Base-by-base conservation (phyloP, 305 asterid species). In the Fraxinus paxiana region DNA sequence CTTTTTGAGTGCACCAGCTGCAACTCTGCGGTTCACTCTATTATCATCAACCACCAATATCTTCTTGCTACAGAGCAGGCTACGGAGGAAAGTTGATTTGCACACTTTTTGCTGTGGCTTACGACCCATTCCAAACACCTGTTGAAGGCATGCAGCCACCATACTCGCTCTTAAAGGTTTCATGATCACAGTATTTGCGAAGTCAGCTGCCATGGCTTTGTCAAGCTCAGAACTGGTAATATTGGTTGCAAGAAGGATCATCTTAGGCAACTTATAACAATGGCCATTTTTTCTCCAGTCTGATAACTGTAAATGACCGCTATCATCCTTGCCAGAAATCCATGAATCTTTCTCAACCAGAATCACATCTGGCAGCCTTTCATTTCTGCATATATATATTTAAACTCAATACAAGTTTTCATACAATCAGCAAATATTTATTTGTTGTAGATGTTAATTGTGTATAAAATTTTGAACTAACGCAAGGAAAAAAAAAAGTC, bases 31-130 rank as follows among this genome's bases (percentile, higher is more conserved):
- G 86, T 95, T 95, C 41, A 95, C 98, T 3, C 65, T 34, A 78
- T 95, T 95, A 84, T 95, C 98, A 85, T 95, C 98, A 7, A 95
- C 98, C 24, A 95, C 98, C 88, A 95, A 82, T 77, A 95, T 90
- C 77, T 90, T 95, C 93, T 90, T 95, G 78, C 94, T 93, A 56
- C 91, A 83, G 0, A 95, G 90, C 87, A 95, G 84, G 37, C 96
- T 92, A 8, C 83, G 82, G 4, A 90, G 91, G 41, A 85, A 85
- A 10, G 78, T 71, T 35, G 90, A 88, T 77, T 83, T 83, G 76
- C 82, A 72, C 46, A 48, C 63, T 30, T 82, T 91, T 77, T 82
- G 85, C 72, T 77, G 89, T 5, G 59, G 63, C 86, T 92, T 89
- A 78, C 61, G 87, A 71, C 88, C 90, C 30, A 87, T 75, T 82